Base-by-base conservation (phyloP, 2,329 filamentous ascomycete genomes). In the Diplodia seriata region DNA sequence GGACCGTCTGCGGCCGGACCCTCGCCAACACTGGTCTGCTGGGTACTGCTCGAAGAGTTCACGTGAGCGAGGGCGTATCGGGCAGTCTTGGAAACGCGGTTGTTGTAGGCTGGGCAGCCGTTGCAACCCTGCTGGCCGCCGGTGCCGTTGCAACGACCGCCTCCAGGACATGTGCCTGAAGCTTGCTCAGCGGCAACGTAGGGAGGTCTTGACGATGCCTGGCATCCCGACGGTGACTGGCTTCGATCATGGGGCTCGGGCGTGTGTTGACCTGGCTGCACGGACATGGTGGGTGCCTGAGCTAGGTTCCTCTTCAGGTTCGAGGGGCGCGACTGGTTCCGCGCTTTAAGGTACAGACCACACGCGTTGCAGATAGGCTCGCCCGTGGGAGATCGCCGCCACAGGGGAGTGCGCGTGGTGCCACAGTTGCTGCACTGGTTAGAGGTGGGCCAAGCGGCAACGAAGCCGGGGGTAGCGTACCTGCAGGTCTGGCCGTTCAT, bases 301-400 rank as follows among this genome's bases (percentile, higher is more conserved):
- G 88, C 85, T 51, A 59, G 43, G 12, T 91, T 88, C 70, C 93
- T 90, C 81, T 97, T 97, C 68, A 97, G 83, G 74, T 93, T 97
- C 7, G 93, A 95, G 15, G 95, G 95, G 62, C 95, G 89, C 73
- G 92, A 89, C 70, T 94, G 91, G 77, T 98, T 98, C 72, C 95
- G 89, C 11, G 94, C 94, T 79, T 98, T 98, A 70, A 92, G 85
- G 78, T 99, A 99, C 18, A 99, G 85, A 51, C 95, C 95, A 76
- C 95, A 99, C 6, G 95, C 95, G 80, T 99, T 99, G 82, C 95
- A 99, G 69, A 99, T 98, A 33, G 93, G 97, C 66, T 93, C 91
- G 36, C 95, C 95, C 74, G 94, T 90, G 0, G 94, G 94, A 18
- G 94, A 97, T 75, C 95, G 88, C 76, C 95, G 89, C 95, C 95